phyloP scores from a whole-genome alignment of 1,284 basidiomycete species.

The Ustilago tritici region DNA sequence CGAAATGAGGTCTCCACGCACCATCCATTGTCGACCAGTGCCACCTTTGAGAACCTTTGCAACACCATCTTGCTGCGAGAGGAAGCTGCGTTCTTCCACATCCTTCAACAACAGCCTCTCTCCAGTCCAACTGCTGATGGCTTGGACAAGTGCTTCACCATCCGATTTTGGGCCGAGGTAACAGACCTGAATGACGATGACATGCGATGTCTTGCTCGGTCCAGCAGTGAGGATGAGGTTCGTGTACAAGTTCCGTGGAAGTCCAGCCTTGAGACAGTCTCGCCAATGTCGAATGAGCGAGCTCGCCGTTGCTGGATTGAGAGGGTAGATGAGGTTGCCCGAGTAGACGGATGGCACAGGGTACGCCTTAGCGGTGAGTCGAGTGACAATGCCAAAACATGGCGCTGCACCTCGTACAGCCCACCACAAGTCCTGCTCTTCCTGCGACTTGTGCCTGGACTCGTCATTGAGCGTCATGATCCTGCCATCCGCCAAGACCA shows the following conservation, averaged over 20 bases:
- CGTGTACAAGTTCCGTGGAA: constrained; percentile 83
- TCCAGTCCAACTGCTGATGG: constrained; percentile 85
- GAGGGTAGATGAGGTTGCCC: constrained; percentile 88
- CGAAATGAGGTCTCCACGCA: constrained; percentile 72
- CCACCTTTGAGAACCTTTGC: constrained; percentile 87
- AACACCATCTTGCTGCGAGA: constrained; percentile 88
- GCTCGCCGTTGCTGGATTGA: constrained; percentile 83
- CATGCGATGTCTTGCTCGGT: constrained; percentile 71
- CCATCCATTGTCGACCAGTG: constrained; percentile 71
- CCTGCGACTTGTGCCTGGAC: constrained; percentile 46
- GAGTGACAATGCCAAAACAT: constrained; percentile 84
- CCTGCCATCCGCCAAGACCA: constrained; percentile 66
- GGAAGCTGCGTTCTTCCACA: constrained; percentile 86
- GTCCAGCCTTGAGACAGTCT: constrained; percentile 82
- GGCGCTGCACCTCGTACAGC: constrained; percentile 86
- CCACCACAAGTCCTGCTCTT: constrained; percentile 79
- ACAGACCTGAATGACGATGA: constrained; percentile 89
- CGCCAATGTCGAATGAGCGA: constrained; percentile 90
- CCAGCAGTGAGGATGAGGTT: constrained; percentile 88
- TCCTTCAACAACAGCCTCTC: constrained; percentile 82
- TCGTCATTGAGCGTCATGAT: constrained; percentile 57
- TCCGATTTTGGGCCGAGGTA: constrained; percentile 79
- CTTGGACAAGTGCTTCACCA: constrained; percentile 82
- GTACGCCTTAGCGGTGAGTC: constrained; percentile 85
- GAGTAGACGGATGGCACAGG: constrained; percentile 89